phyloP scores from a whole-genome alignment of 2,329 filamentous ascomycete species.

The Parastagonospora nodorum region DNA sequence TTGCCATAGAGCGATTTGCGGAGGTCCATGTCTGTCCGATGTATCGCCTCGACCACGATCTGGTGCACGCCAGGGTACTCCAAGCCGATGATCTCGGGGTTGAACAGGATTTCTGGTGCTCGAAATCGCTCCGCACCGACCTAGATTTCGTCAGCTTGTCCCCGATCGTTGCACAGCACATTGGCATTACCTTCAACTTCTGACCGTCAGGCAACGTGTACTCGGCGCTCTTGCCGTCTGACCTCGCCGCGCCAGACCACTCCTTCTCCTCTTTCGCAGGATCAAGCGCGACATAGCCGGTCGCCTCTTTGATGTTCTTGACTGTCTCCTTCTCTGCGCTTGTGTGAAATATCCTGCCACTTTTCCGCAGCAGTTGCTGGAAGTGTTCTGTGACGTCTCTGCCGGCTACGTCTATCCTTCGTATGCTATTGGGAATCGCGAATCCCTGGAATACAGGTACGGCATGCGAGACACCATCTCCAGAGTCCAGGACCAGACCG shows the following conservation, averaged over 20 bases:
- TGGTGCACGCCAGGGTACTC: conserved; percentile 98
- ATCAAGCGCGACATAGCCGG: conserved; percentile 88
- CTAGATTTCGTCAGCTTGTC: conserved; percentile 52
- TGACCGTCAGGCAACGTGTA: conserved; percentile 92
- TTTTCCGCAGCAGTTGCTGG: conserved; percentile 88
- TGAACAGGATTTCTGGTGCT: conserved; percentile 95
- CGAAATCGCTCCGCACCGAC: conserved; percentile 93
- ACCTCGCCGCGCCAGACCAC: conserved; percentile 77
- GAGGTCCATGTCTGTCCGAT: conserved; percentile 91
- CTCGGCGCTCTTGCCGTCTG: conserved; percentile 79
- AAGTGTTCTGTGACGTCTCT: conserved; percentile 95
- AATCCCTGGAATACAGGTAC: conserved; percentile 98
- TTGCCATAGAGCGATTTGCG: conserved; percentile 93
- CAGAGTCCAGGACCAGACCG: conserved; percentile 91
- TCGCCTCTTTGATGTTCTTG: conserved; percentile 92
- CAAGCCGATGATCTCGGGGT: conserved; percentile 93
- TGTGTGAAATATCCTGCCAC: conserved; percentile 93
- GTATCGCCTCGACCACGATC: conserved; percentile 96
- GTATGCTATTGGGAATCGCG: conserved; percentile 92
- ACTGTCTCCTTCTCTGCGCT: conserved; percentile 99
- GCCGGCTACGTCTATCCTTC: conserved; percentile 93
- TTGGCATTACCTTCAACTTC: conserved; percentile 74
- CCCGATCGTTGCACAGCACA: conserved; percentile 7
- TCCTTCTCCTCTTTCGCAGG: conserved; percentile 96
- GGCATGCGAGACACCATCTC: conserved; percentile 95